Evolutionary conservation across 2,329 filamentous ascomycete species (phyloP).

Genomic region (Paracoccidioides brasiliensis): DNA sequence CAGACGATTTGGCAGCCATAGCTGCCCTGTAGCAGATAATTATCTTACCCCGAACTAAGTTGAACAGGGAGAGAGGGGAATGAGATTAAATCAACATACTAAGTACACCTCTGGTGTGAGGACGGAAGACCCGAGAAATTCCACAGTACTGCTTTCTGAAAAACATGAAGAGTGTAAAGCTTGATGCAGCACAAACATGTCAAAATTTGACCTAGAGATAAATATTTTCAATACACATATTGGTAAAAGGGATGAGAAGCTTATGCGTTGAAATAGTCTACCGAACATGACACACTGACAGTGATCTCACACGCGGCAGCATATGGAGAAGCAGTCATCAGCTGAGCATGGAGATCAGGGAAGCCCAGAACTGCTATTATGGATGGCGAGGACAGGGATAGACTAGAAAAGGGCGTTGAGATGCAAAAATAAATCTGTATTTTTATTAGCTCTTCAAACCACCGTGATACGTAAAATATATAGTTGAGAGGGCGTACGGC

Average conservation of each 20-base stretch:
- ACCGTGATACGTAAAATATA: background rate
- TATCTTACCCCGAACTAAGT: background rate
- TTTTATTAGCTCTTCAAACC: slow-evolving; percentile 4
- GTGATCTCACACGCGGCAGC: slow-evolving; percentile 45
- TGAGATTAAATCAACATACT: slow-evolving; percentile 15
- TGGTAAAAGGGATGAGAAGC: background rate
- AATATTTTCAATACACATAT: background rate
- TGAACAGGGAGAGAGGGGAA: background rate
- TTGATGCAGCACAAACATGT: slow-evolving; percentile 23
- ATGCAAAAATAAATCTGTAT: slow-evolving; percentile 38
- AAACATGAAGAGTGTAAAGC: slow-evolving; percentile 39
- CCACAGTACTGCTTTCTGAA: slow-evolving; percentile 39
- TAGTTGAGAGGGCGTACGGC: slow-evolving; percentile 24
- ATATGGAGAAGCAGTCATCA: slow-evolving; percentile 56
- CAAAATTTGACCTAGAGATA: background rate
- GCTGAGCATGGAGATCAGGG: slow-evolving; percentile 45
- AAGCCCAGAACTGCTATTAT: slow-evolving; percentile 48
- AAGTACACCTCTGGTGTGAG: slow-evolving; percentile 47
- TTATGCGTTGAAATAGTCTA: slow-evolving; percentile 39
- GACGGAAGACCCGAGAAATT: slow-evolving; percentile 51
- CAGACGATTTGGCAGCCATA: slow-evolving; percentile 59
- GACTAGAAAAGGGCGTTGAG: slow-evolving; percentile 44
- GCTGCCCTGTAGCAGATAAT: slow-evolving; percentile 28
- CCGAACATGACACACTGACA: slow-evolving; percentile 43
- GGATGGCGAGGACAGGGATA: slow-evolving; percentile 50